Evolutionary conservation across 2,329 filamentous ascomycete genomes (phyloP), one percentile per base, ranked within the genome.

Genomic region (Aspergillus ruber): DNA sequence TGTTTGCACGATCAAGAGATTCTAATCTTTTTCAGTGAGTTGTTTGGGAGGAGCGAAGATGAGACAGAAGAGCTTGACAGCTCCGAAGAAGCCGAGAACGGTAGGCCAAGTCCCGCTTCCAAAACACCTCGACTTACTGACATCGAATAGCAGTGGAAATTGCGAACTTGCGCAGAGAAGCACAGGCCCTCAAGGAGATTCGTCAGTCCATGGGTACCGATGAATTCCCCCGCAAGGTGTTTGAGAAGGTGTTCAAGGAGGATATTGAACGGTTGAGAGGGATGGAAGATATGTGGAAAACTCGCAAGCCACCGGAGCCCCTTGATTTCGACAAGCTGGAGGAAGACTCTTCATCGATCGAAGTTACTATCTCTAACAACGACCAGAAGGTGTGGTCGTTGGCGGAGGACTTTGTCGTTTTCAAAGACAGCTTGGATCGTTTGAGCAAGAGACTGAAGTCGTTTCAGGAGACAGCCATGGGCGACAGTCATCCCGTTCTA

Each of bases 241-340:
- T 97, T 62, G 81, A 95, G 62, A 98, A 97, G 66, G 90, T 97
- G 3, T 98, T 93, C 69, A 81, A 83, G 52, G 76, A 86, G 43
- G 93, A 98, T 61, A 86, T 98, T 46, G 77, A 85, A 54, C 82
- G 93, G 13, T 68, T 98, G 47, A 79, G 84, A 36, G 86, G 85
- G 12, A 94, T 96, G 81, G 85, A 93, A 62, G 91, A 94, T 53
- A 95, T 97, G 89, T 98, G 93, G 93, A 94, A 90, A 69, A 83
- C 81, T 3, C 81, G 90, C 55, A 81, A 81, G 52, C 77, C 85
- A 1, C 93, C 91, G 0, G 77, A 85, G 57, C 73, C 88, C 6
- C 75, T 97, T 10, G 76, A 85, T 35, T 95, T 86, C 64, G 77
- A 84, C 10, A 66, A 71, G 0, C 64, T 91, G 1, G 68, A 80